These are phyloP conservation scores for Entophlyctis helioformis DNA, from an alignment of 192 early-diverging fungal genomes.

Conservation along the genomic window DNA sequence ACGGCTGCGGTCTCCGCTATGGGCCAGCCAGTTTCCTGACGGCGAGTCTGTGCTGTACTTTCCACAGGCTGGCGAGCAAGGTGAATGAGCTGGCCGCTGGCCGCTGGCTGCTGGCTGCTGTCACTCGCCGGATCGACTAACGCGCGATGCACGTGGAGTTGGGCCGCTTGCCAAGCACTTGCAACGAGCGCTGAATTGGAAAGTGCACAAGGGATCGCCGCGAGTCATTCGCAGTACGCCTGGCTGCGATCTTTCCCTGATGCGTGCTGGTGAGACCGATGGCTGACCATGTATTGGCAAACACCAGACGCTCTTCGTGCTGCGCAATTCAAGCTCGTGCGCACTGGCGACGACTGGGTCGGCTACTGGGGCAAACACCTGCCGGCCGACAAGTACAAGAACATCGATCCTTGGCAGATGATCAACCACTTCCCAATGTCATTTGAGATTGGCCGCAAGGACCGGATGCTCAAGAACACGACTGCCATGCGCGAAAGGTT, in stretches of 20 bases:
- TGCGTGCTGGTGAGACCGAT: not conserved
- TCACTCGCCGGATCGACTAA: not conserved
- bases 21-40: slow-evolving; percentile 21
- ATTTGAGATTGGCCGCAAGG: slow-evolving; percentile 38
- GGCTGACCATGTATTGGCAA: not conserved
- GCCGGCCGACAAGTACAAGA: slow-evolving; percentile 18
- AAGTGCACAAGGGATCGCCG: slow-evolving; percentile 26
- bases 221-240: slow-evolving; percentile 28
- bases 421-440: slow-evolving; percentile 41
- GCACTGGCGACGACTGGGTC: slow-evolving; percentile 22
- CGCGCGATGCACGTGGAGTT: slow-evolving; percentile 1
- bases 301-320: slow-evolving; percentile 15
- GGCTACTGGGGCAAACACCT: slow-evolving; percentile 37
- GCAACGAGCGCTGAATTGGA: slow-evolving; percentile 21
- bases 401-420: slow-evolving; percentile 30
- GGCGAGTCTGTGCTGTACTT: slow-evolving; percentile 26
- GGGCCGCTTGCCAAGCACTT: slow-evolving; percentile 7
- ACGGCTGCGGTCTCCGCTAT: slow-evolving; percentile 6
- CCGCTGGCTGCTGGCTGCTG: not conserved
- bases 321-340: slow-evolving; percentile 25
- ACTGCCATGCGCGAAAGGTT: too few species aligned
- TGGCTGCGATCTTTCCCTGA: not conserved
- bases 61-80: slow-evolving; percentile 16
- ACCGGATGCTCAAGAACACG: slow-evolving; percentile 13
- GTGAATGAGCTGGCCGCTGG: not conserved